These are phyloP conservation scores for Davidsoniella australis DNA, from an alignment of 2,329 filamentous ascomycete species.

Conservation along the genomic window DNA sequence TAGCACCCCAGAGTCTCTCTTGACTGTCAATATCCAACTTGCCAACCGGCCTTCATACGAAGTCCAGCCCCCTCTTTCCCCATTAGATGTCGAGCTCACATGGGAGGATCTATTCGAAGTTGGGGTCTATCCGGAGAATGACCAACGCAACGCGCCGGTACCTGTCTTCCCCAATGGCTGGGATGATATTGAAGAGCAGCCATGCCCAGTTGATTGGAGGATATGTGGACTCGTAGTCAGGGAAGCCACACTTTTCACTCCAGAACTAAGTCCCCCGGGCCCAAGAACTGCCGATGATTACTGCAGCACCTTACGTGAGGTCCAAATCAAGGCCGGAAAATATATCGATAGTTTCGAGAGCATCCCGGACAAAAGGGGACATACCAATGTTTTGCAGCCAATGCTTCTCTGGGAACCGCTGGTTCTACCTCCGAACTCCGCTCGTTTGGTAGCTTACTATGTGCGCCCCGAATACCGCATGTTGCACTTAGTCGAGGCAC, in stretches of 20 bases:
- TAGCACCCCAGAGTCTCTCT: too few relatives aligned
- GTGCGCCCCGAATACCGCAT: slow-evolving; percentile 3
- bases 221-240: background rate
- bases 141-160: background rate
- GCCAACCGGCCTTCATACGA: too few relatives aligned
- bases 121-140: background rate
- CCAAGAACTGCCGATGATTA: background rate
- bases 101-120: slow-evolving; percentile 3
- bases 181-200: background rate
- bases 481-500: background rate
- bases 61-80: background rate
- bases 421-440: background rate
- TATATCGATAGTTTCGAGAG: slow-evolving; percentile 1
- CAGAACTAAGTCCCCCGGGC: background rate
- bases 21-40: too few relatives aligned
- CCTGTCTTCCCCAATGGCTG: slow-evolving; percentile 1
- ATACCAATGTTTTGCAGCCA: slow-evolving; percentile 1
- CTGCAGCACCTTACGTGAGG: background rate
- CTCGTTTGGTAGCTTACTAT: slow-evolving; percentile 5
- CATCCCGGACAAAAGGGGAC: slow-evolving; percentile 4
- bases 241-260: background rate
- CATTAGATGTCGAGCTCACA: slow-evolving; percentile 1
- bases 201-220: background rate
- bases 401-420: slow-evolving; percentile 7
- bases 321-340: background rate